Evolutionary conservation across 148 eudicot genomes (phyloP), one percentile per base, ranked within the genome.

Genomic region (Drosera capensis): DNA sequence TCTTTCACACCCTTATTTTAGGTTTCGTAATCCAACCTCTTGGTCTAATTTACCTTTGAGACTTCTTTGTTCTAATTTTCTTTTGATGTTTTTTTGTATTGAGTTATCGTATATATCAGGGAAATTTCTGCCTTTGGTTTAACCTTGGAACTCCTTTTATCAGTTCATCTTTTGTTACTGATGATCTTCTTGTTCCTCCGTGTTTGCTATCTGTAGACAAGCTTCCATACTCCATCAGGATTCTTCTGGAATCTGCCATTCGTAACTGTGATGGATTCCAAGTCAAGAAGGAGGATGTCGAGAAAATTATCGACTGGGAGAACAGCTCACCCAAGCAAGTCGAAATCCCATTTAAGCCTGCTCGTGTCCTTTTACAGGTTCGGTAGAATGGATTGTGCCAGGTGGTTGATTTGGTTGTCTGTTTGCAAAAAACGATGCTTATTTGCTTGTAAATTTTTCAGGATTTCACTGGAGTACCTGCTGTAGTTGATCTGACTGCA

Each of bases 291-390:
- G 75, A 64, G 34, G 84, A 78, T 70, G 84, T 78, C 14, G 80
- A 78, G 65, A 78, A 73, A 63, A 73, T 78, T 30, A 70, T 78
- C 28, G 80, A 78, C 45, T 78, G 79, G 84, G 74, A 78, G 50
- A 73, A 68, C 3, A 48, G 59, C 45, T 40, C 79, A 20, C 79
- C 84, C n/a, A 73, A 73, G 53, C 74, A 49, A 64, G 84, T 73
- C 22, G 84, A 78, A 60, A 73, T 78, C 34, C 80, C 79, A 20
- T 78, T 78, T 67, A 78, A 78, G 71, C 84, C 84, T 57, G 84
- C 84, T 43, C 79, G 77, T 57, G 80, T 70, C 9, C 71, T 78
- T 18, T 64, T 78, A 45, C 84, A 78, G 71, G 84, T 73, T 44
- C n/a, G 42, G 52, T 45, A 29, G 2, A 21, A 34, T 49, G 40